phyloP scores from a whole-genome alignment of 2,329 filamentous ascomycete species.

The Exutisphaerella laricina region DNA sequence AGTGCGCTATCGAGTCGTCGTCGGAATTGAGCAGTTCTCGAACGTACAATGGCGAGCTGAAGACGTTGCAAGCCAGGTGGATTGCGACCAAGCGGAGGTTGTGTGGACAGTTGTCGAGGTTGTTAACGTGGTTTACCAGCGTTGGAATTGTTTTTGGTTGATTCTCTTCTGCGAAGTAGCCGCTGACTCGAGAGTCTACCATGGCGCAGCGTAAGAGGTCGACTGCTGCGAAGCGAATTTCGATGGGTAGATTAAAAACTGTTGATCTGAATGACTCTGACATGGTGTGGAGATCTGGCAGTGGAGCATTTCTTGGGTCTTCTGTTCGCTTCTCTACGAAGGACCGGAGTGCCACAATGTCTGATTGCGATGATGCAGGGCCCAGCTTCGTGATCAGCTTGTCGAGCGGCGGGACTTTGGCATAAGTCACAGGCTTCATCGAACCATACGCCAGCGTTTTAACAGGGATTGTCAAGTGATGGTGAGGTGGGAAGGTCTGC shows the following conservation, averaged over 20 bases:
- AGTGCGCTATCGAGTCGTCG: constrained; percentile 40
- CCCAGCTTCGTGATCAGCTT: constrained; percentile 80
- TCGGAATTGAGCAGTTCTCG: constrained; percentile 34
- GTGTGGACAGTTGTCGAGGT: constrained; percentile 65
- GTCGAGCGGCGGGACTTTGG: constrained; percentile 72
- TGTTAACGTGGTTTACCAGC: constrained; percentile 52
- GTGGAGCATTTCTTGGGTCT: constrained; percentile 58
- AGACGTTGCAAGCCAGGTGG: constrained; percentile 80
- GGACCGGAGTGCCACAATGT: constrained; percentile 58
- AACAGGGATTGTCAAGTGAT: constrained; percentile 64
- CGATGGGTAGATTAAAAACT: constrained; percentile 49
- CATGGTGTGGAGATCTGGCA: constrained; percentile 66
- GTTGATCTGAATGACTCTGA: constrained; percentile 34
- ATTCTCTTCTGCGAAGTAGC: constrained; percentile 72
- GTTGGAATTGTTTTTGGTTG: constrained; percentile 57
- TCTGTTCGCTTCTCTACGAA: constrained; percentile 63
- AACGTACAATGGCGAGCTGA: constrained; percentile 66
- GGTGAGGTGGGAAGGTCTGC: constrained; percentile 69
- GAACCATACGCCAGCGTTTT: constrained; percentile 62
- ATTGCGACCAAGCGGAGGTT: constrained; percentile 75
- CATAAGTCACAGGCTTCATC: constrained; percentile 65
- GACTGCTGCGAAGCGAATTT: constrained; percentile 71
- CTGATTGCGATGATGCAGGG: constrained; percentile 50
- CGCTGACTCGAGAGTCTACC: constrained; percentile 70
- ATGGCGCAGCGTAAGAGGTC: constrained; percentile 77